Evolutionary conservation across 345 rosid species (phyloP).

Genomic region (Excoecaria agallocha): DNA sequence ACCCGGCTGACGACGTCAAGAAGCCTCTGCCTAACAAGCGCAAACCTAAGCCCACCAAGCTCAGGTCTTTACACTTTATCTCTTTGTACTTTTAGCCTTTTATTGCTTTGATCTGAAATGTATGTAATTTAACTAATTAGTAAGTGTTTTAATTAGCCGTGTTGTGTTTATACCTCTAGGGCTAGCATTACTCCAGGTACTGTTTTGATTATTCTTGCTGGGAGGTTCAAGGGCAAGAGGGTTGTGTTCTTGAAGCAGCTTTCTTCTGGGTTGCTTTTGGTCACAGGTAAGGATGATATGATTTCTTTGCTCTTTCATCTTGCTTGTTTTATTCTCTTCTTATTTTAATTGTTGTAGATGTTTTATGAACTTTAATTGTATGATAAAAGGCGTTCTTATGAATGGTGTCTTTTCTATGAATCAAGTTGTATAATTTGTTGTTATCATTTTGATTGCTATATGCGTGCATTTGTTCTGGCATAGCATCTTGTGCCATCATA

Average conservation of each 20-base stretch:
- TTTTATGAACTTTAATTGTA: neutral
- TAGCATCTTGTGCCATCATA: neutral
- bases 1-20: constrained; percentile 89
- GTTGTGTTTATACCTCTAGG: constrained; percentile 25
- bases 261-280: constrained; percentile 75
- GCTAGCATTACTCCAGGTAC: constrained; percentile 68
- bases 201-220: constrained; percentile 66
- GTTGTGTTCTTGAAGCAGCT: constrained; percentile 84
- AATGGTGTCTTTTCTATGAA: neutral
- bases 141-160: too few relatives aligned
- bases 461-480: too few relatives aligned
- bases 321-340: neutral
- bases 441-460: neutral
- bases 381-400: neutral
- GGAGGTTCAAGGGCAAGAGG: constrained; percentile 85
- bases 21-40: constrained; percentile 73
- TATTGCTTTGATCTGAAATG: too few relatives aligned
- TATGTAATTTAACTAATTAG: too few relatives aligned
- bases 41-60: constrained; percentile 64
- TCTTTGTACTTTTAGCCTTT: neutral
- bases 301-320: neutral
- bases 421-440: neutral
- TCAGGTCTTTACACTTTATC: constrained; percentile 37
- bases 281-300: constrained; percentile 52
- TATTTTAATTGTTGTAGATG: neutral